Evolutionary conservation across 768 basidiomycete species (phyloP), one percentile per base, ranked within the genome.

Genomic region (Tylopilus sp.): DNA sequence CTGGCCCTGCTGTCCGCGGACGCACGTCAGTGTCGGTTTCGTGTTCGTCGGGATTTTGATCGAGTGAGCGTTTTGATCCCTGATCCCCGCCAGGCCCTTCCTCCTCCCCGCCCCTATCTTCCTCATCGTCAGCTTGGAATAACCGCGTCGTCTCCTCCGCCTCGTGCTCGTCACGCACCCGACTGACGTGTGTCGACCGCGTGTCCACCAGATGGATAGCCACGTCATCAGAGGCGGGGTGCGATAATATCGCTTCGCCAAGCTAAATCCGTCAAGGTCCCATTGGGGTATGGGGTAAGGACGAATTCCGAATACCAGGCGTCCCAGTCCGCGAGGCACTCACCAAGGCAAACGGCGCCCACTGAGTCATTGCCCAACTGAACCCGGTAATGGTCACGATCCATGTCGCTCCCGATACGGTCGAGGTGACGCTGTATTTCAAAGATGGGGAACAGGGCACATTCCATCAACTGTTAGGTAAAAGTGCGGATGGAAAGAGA

Each of bases 281-380:
- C 52, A 47, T 53, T 36, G 54, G 54, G 56, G 47, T 59, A 57
- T 50, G 58, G 56, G 57, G 62, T 63, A 59, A 57, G 54, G 14
- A 28, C 42, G 17, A 45, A 29, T 17, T 45, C 19, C 2, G 45
- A 36, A 37, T 13, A 21, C 26, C 44, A 28, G 28, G n/a, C 14
- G 22, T 43, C 30, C 37, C 28, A 13, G 42, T 48, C 51, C 21
- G 26, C 26, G 48, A 17, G 25, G 16, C 17, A 72, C 83, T 43
- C 58, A 95, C 92, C 63, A 98, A 70, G 0, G 92, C 84, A 71
- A 92, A 96, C 3, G 95, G 95, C 4, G 86, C 92, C 96, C 95
- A 98, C 69, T 88, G 87, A 1, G 86, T 82, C 47, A 98, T 78
- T 6, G 93, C 92, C 91, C 89, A 97, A n/a, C 89, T 87, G 61